Evolutionary conservation across 1,284 basidiomycete species (phyloP).

Genomic region (Naganishia sp.): DNA sequence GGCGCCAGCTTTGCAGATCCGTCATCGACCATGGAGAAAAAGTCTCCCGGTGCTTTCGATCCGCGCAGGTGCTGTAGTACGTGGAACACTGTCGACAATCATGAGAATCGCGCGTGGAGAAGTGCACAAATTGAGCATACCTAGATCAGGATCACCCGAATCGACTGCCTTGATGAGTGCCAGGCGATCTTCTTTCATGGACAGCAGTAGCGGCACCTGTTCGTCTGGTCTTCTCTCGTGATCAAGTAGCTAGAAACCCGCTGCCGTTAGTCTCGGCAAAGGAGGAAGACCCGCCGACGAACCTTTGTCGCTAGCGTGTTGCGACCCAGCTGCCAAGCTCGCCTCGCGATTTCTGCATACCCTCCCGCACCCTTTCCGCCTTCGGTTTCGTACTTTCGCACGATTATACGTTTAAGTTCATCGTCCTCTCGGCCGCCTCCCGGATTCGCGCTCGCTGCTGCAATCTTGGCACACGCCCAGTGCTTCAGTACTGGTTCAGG

Average conservation of each 20-base stretch:
- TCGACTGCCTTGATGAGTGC: constrained; percentile 89
- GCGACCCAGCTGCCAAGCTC: constrained; percentile 89
- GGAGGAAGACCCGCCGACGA: neutral
- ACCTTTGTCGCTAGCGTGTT: constrained; percentile 85
- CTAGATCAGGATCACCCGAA: constrained; percentile 92
- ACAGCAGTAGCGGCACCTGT: constrained; percentile 86
- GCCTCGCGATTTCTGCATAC: constrained; percentile 91
- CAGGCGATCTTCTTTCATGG: constrained; percentile 90
- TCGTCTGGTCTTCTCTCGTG: constrained; percentile 85
- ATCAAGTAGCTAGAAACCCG: constrained; percentile 70
- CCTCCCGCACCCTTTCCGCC: constrained; percentile 62
- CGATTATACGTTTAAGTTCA: constrained; percentile 75
- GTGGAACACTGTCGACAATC: constrained; percentile 69
- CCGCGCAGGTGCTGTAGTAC: constrained; percentile 83
- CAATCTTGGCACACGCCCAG: constrained; percentile 93
- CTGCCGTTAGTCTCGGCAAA: neutral
- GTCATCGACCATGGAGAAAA: constrained; percentile 92
- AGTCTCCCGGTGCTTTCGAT: constrained; percentile 80
- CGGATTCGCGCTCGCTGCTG: constrained; percentile 62
- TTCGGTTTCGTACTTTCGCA: constrained; percentile 75
- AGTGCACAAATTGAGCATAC: constrained; percentile 56
- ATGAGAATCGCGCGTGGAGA: constrained; percentile 19
- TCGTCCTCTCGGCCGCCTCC: constrained; percentile 63
- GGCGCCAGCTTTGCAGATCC: constrained; percentile 71
- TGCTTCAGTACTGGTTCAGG: constrained; percentile 88